A percentile compares a stretch with the other conserved stretches of the same genome.
These are phyloP conservation scores for Musa schizocarpa DNA, from an alignment of 176 grass and related monocot genomes.

Conservation along the genomic window DNA sequence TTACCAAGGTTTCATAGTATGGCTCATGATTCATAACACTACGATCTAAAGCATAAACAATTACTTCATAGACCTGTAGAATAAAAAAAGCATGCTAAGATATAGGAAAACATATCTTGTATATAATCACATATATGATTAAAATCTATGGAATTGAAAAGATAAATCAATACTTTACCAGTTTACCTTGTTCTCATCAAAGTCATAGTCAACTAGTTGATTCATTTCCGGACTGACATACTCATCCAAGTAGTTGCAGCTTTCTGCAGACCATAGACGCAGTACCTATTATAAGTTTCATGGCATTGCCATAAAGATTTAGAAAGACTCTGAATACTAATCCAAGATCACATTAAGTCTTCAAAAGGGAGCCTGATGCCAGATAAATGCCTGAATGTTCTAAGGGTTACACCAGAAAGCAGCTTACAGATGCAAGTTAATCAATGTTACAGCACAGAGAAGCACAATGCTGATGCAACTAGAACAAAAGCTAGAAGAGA, in stretches of 20 bases:
- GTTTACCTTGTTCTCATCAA: constrained; percentile 98
- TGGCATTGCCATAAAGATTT: not conserved
- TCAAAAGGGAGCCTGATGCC: not conserved
- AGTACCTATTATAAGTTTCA: constrained; percentile 37
- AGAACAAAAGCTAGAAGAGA: no score
- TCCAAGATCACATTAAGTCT: no score
- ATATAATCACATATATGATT: not conserved
- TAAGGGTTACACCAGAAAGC: no score
- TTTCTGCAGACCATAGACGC: constrained; percentile 84
- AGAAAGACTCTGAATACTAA: not conserved
- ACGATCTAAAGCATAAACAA: not conserved
- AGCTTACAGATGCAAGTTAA: no score
- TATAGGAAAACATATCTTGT: not conserved
- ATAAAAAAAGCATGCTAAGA: not conserved
- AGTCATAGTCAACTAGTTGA: constrained; percentile 65
- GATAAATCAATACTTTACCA: not conserved
- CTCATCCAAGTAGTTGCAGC: constrained; percentile 62
- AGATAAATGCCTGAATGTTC: not conserved
- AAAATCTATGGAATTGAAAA: not conserved
- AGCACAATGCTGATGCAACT: no score
- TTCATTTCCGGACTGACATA: constrained; percentile 50
- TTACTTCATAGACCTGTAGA: not conserved
- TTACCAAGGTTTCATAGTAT: no score
- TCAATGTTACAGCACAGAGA: no score
- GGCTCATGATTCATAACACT: no score